Conservation (phyloP, 176 grass and related monocot genomes). For the Otatea glauca region DNA sequence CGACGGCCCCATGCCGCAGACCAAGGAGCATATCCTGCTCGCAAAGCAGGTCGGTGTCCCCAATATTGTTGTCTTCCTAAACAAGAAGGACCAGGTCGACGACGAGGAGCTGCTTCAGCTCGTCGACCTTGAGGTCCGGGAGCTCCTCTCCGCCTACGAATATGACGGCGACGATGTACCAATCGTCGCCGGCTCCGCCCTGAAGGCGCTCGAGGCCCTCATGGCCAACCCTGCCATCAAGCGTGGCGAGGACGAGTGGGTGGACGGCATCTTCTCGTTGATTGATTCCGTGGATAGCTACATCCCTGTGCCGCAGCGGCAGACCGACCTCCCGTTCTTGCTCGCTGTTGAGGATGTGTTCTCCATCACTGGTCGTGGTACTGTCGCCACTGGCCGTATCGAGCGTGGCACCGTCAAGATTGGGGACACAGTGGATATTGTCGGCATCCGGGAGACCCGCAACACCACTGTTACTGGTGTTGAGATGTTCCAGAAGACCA, state of each 20-base stretch:
- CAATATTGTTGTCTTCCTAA: constrained; percentile 92
- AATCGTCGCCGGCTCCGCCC: constrained; percentile 76
- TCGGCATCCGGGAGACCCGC: constrained; percentile 79
- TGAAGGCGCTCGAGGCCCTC: constrained; percentile 86
- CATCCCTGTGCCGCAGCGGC: constrained; percentile 82
- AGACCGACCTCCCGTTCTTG: constrained; percentile 88
- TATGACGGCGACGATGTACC: constrained; percentile 79
- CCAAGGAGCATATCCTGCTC: constrained; percentile 98
- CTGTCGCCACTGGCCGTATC: constrained; percentile 78
- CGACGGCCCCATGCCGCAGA: constrained; percentile 98
- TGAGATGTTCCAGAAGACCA: constrained; percentile 95
- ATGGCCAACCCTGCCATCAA: constrained; percentile 77
- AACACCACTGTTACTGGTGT: constrained; percentile 79
- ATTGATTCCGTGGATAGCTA: constrained; percentile 67
- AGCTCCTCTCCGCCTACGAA: constrained; percentile 78
- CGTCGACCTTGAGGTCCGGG: constrained; percentile 93
- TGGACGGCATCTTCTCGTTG: constrained; percentile 67
- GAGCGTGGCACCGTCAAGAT: constrained; percentile 88
- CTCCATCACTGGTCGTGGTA: constrained; percentile 94
- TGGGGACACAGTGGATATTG: constrained; percentile 71
- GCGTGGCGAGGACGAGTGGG: constrained; percentile 83
- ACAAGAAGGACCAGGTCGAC: constrained; percentile 99
- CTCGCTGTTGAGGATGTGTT: constrained; percentile 91
- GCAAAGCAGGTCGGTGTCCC: constrained; percentile 99
- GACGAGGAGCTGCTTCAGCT: constrained; percentile 97